These are phyloP conservation scores for Penicillium crystallinum DNA, from an alignment of 495 filamentous ascomycete species.

Conservation along the genomic window DNA sequence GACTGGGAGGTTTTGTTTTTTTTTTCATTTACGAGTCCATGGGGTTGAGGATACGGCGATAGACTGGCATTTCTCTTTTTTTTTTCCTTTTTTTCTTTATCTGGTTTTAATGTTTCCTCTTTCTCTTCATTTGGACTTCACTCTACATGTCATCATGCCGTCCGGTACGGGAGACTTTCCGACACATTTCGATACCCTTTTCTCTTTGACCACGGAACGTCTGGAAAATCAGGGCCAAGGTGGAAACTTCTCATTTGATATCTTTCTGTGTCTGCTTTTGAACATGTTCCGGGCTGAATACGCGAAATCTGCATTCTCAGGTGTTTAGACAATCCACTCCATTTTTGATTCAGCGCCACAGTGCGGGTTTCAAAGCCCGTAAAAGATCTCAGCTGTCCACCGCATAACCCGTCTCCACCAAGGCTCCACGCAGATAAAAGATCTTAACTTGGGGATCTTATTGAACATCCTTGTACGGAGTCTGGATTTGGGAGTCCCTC, in stretches of 20 bases:
- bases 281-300: not conserved
- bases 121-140: slow-evolving; percentile 11
- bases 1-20: slow-evolving; percentile 11
- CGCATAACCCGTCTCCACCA: slow-evolving; percentile 6
- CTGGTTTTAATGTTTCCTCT: slow-evolving; percentile 4
- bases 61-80: slow-evolving; percentile 20
- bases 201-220: slow-evolving; percentile 10
- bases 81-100: slow-evolving; percentile 10
- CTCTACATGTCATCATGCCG: slow-evolving; percentile 7
- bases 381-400: slow-evolving; percentile 1
- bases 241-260: not conserved
- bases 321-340: not conserved
- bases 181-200: slow-evolving; percentile 31
- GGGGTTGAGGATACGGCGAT: slow-evolving; percentile 22
- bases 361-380: not conserved
- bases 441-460: slow-evolving; percentile 4
- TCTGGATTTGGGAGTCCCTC: no score
- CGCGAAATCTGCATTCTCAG: slow-evolving; percentile 1
- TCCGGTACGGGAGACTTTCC: slow-evolving; percentile 8
- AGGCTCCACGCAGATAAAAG: not conserved
- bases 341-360: not conserved
- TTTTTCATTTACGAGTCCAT: slow-evolving; percentile 21
- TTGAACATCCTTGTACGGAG: no score
- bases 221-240: slow-evolving; percentile 9
- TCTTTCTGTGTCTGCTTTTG: not conserved